A percentile compares a stretch with the other conserved stretches of the same genome.
These are phyloP conservation scores for Cytospora piceae DNA, from an alignment of 2,329 filamentous ascomycete species.

Conservation along the genomic window DNA sequence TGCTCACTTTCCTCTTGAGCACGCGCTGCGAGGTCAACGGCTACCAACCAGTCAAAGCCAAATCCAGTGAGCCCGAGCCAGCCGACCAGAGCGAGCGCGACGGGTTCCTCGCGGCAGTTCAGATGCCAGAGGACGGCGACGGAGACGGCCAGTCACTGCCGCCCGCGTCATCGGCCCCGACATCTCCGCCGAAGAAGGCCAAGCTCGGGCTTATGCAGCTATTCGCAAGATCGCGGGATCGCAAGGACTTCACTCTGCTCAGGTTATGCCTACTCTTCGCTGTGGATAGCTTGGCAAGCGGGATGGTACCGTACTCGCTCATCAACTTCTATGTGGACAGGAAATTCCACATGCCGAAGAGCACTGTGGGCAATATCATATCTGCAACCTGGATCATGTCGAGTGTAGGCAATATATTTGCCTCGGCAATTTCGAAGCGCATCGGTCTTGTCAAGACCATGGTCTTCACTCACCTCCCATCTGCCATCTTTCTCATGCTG, in stretches of 20 bases:
- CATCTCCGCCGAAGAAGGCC: conserved; percentile 14
- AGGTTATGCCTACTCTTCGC: conserved; percentile 70
- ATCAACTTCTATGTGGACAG: conserved; percentile 30
- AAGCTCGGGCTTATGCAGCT: conserved; percentile 21
- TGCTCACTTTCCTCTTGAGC: conserved; percentile 54
- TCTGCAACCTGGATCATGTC: conserved; percentile 57
- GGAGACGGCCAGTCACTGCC: conserved; percentile 26
- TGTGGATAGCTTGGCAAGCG: conserved; percentile 71
- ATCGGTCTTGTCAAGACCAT: conserved; percentile 72
- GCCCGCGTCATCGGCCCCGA: not conserved
- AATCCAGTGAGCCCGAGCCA: conserved; percentile 46
- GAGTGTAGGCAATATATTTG: conserved; percentile 55
- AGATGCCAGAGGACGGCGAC: conserved; percentile 38
- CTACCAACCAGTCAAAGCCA: not conserved
- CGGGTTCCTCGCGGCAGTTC: conserved; percentile 30
- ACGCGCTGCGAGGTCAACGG: conserved; percentile 19
- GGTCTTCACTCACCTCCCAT: conserved; percentile 76
- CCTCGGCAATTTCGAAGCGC: conserved; percentile 57
- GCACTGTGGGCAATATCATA: conserved; percentile 57
- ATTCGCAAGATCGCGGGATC: conserved; percentile 16
- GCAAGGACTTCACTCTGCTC: conserved; percentile 41
- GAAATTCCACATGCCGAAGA: conserved; percentile 46
- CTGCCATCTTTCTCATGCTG: conserved; percentile 65
- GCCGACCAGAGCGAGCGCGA: conserved; percentile 33
- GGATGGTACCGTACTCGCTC: conserved; percentile 59